Base-by-base conservation (phyloP, 2,329 filamentous ascomycete genomes). In the Hypocreales sp. region DNA sequence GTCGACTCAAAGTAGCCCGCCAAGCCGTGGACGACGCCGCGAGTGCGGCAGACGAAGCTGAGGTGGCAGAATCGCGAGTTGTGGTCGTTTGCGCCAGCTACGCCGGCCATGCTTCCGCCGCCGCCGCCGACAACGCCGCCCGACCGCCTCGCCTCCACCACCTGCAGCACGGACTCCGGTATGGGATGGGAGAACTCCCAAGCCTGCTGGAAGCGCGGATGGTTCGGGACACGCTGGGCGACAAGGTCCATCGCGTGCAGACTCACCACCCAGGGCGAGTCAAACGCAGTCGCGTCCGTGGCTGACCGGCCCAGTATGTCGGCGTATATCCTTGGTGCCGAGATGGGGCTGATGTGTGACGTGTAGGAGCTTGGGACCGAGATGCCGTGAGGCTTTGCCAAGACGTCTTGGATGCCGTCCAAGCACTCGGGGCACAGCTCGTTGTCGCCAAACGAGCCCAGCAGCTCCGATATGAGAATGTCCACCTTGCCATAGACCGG, bases 1-100 rank as follows among this genome's bases (percentile, higher is more conserved):
- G 92, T 82, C 1, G 84, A 83, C 56, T 98, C 90, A 49, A 98
- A 98, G 51, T 94, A 98, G 1, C 87, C 90, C 0, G 75, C 90
- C 22, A 98, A 55, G 3, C 90, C 90, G 49, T 98, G 90, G 20
- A 86, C 80, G 7, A 90, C 77, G 20, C 87, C 87, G 15, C 81
- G 68, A 33, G 81, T 67, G 26, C 71, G 67, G 39, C 81, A 79
- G 3, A 79, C 74, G 53, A 94, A 98, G 0, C 69, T 74, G 26
- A 87, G 56, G 28, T 77, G 74, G 39, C 78, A 79, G 41, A 76
- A 74, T n/a, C 92, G 69, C 7, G 75, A 67, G 50, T 95, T 95
- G 55, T 95, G 87, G 38, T 92, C 78, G 51, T 95, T 98, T 11
- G 78, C 76, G 25, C 84, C 80, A 31, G 79, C 76, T 8, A 79